A percentile compares a stretch with the other conserved stretches of the same genome.
These are phyloP conservation scores for Somion occarium DNA, from an alignment of 1,284 basidiomycete species.

Conservation along the genomic window DNA sequence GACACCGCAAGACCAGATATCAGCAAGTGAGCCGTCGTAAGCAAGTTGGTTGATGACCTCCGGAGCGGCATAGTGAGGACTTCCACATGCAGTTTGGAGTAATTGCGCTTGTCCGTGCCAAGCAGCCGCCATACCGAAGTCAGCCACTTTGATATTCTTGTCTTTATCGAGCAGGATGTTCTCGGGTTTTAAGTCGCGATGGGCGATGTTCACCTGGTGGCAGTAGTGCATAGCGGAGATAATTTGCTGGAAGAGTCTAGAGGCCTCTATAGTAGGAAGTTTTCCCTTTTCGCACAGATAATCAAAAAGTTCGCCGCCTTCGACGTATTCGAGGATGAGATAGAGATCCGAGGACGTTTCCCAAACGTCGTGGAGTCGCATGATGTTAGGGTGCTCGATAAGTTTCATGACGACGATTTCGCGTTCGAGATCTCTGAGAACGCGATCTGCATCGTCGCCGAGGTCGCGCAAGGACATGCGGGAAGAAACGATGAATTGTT, in stretches of 20 bases:
- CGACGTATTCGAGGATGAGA: slow-evolving; percentile 95
- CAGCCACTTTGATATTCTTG: slow-evolving; percentile 93
- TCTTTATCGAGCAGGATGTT: slow-evolving; percentile 86
- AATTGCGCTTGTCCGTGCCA: slow-evolving; percentile 71
- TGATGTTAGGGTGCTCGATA: slow-evolving; percentile 94
- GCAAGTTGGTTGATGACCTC: slow-evolving; percentile 85
- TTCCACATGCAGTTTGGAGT: slow-evolving; percentile 91
- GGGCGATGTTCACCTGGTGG: slow-evolving; percentile 95
- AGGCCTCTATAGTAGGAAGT: slow-evolving; percentile 77
- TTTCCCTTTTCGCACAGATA: slow-evolving; percentile 85
- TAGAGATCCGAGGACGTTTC: slow-evolving; percentile 90
- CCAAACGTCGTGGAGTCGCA: slow-evolving; percentile 96
- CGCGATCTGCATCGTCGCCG: slow-evolving; percentile 60
- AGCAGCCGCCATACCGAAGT: slow-evolving; percentile 95
- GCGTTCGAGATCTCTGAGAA: slow-evolving; percentile 82
- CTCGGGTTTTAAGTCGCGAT: slow-evolving; percentile 97
- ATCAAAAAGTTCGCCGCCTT: slow-evolving; percentile 96
- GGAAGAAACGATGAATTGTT: slow-evolving; percentile 65
- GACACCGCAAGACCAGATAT: slow-evolving; percentile 99
- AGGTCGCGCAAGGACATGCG: slow-evolving; percentile 69
- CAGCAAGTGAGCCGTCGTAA: slow-evolving; percentile 87
- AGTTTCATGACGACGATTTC: slow-evolving; percentile 99
- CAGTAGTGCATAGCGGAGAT: slow-evolving; percentile 95
- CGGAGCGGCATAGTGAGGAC: slow-evolving; percentile 96
- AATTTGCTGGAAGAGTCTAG: slow-evolving; percentile 96